Evolutionary conservation across 2,329 filamentous ascomycete genomes (phyloP), one percentile per base, ranked within the genome.

Genomic region (Mollisia scopiformis): DNA sequence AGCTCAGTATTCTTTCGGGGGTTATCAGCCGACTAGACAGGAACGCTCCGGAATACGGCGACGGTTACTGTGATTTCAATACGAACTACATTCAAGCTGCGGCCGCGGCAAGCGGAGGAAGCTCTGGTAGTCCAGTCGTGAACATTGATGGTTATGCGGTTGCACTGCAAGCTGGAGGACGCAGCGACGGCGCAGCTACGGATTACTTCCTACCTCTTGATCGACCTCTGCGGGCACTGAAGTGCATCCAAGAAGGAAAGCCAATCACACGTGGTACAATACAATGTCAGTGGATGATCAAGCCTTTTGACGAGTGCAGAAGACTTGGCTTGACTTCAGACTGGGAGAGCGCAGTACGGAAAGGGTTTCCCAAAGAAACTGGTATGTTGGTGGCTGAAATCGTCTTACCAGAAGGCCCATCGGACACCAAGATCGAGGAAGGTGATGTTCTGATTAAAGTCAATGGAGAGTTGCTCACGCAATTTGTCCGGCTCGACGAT

Each of bases 311-410:
- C 69, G 96, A 99, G 75, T 98, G 95, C 75, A 88, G 94, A 57
- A 86, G 95, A 62, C 81, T 99, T 11, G 95, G 95, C 7, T 81
- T 99, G 62, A 92, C 86, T 1, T 83, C 93, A 0, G 85, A 92
- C 55, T 96, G 92, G 88, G 95, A 99, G 79, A 89, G 91, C 37
- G 88, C 89, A 59, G 87, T 96, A 65, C 88, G 95, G 33, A 87
- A 90, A 68, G 82, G 86, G 27, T 96, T 97, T 68, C 95, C 96
- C 0, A 90, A 91, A 69, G 95, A 97, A 78, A 98, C 93, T 25
- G 96, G 95, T 72, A 93, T 99, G 92, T 85, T 99, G 28, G 94
- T 97, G 13, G 94, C 93, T 21, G 96, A 99, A 78, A 96, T 97
- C 62, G 88, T 98, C 14, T 84, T 99, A 8, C 94, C 95, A 0